phyloP scores from a whole-genome alignment of 2,329 filamentous ascomycete genomes.

The Juglanconis oblonga region DNA sequence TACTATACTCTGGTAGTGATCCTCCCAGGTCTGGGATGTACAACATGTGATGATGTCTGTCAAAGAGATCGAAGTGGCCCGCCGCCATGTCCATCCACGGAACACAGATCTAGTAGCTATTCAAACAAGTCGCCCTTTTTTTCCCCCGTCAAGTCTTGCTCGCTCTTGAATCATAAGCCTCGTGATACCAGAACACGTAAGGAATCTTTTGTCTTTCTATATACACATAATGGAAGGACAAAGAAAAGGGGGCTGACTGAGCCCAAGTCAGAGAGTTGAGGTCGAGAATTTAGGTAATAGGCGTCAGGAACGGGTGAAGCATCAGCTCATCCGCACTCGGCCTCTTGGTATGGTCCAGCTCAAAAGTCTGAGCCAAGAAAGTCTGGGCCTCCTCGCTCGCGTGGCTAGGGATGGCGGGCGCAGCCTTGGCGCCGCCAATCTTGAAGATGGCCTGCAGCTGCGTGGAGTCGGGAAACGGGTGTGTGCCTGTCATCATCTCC shows the following conservation, averaged over 20 bases:
- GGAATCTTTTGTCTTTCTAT: background rate
- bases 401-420: constrained; percentile 82
- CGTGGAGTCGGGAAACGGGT: constrained; percentile 95
- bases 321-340: constrained; percentile 91
- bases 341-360: constrained; percentile 89
- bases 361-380: constrained; percentile 88
- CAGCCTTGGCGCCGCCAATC: constrained; percentile 84
- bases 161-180: background rate
- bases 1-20: no score
- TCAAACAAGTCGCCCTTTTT: no score
- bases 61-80: background rate
- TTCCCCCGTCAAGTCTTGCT: background rate
- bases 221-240: background rate
- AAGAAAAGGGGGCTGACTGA: background rate
- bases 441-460: constrained; percentile 99
- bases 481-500: constrained; percentile 97
- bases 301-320: constrained; percentile 75
- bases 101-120: background rate
- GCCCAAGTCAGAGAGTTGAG: background rate
- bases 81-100: background rate
- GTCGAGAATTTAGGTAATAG: constrained; percentile 55
- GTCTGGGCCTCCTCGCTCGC: constrained; percentile 79
- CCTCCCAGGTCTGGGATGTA: no score
- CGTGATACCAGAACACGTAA: background rate
- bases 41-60: no score